These are phyloP conservation scores for Trichoderma harzianum DNA, from an alignment of 2,329 filamentous ascomycete genomes.

Conservation along the genomic window DNA sequence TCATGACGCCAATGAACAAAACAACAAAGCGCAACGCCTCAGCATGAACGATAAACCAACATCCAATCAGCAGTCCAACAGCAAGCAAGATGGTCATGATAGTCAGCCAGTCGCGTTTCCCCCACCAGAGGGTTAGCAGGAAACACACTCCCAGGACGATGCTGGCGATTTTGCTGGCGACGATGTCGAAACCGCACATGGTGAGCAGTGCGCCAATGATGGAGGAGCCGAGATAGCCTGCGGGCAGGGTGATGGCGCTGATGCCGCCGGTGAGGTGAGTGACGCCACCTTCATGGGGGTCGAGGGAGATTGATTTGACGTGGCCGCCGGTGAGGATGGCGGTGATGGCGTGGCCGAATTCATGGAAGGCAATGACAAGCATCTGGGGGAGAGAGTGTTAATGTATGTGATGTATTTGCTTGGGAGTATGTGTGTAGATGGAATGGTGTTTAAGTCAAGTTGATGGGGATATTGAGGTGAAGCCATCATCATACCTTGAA, in stretches of 20 bases:
- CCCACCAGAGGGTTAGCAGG: slow-evolving; percentile 79
- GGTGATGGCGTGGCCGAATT: slow-evolving; percentile 72
- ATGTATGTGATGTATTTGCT: background rate
- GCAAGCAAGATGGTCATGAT: slow-evolving; percentile 67
- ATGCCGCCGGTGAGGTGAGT: slow-evolving; percentile 74
- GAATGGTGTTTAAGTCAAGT: background rate
- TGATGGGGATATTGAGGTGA: background rate
- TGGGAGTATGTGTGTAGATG: background rate
- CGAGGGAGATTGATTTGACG: slow-evolving; percentile 71
- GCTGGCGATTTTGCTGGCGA: slow-evolving; percentile 75
- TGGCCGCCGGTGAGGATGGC: slow-evolving; percentile 69
- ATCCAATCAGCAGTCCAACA: slow-evolving; percentile 67
- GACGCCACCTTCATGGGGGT: slow-evolving; percentile 75
- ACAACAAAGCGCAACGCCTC: slow-evolving; percentile 71
- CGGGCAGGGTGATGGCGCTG: slow-evolving; percentile 67
- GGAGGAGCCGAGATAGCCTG: slow-evolving; percentile 74
- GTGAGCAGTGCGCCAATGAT: slow-evolving; percentile 74
- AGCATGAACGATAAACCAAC: slow-evolving; percentile 77
- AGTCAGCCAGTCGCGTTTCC: slow-evolving; percentile 73
- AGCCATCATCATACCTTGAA: slow-evolving; percentile 59
- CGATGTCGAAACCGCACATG: slow-evolving; percentile 78
- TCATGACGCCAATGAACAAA: slow-evolving; percentile 81
- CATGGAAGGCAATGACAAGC: slow-evolving; percentile 81
- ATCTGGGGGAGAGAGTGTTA: slow-evolving; percentile 48
- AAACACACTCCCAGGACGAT: slow-evolving; percentile 72